These are phyloP conservation scores for Fusarium verrucosum DNA, from an alignment of 2,329 filamentous ascomycete species.

Conservation along the genomic window DNA sequence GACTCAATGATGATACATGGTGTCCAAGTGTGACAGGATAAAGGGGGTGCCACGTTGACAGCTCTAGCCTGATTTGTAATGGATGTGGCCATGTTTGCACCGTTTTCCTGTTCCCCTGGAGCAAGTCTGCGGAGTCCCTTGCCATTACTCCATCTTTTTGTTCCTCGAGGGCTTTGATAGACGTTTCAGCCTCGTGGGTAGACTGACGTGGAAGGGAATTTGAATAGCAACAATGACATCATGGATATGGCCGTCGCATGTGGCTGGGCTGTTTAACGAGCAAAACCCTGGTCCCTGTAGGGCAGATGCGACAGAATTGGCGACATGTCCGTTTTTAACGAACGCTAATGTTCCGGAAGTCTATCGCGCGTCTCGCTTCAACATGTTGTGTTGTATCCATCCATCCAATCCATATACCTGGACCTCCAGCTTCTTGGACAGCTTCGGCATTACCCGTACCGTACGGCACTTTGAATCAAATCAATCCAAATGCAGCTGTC, in stretches of 20 bases:
- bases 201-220: conserved; percentile 40
- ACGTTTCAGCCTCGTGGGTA: conserved; percentile 43
- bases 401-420: no score
- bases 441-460: conserved; percentile 22
- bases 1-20: conserved; percentile 20
- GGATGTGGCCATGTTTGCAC: conserved; percentile 2
- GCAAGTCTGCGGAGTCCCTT: conserved; percentile 7
- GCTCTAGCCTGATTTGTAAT: conserved; percentile 25
- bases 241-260: conserved; percentile 19
- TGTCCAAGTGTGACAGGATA: conserved; percentile 29
- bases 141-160: conserved; percentile 12
- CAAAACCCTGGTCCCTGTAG: conserved; percentile 9
- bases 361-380: conserved; percentile 16
- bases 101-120: conserved; percentile 18
- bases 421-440: conserved; percentile 2
- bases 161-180: conserved; percentile 11
- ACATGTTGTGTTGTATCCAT: background rate
- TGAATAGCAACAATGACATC: conserved; percentile 37
- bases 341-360: conserved; percentile 24
- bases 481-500: conserved; percentile 15
- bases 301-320: conserved; percentile 22
- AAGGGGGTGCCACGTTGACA: conserved; percentile 41
- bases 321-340: conserved; percentile 22
- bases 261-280: conserved; percentile 30
- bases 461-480: conserved; percentile 17